A percentile compares a stretch with the other conserved stretches of the same genome.
Conservation (phyloP, 176 grass and related monocot genomes). For the Bromus sterilis region DNA sequence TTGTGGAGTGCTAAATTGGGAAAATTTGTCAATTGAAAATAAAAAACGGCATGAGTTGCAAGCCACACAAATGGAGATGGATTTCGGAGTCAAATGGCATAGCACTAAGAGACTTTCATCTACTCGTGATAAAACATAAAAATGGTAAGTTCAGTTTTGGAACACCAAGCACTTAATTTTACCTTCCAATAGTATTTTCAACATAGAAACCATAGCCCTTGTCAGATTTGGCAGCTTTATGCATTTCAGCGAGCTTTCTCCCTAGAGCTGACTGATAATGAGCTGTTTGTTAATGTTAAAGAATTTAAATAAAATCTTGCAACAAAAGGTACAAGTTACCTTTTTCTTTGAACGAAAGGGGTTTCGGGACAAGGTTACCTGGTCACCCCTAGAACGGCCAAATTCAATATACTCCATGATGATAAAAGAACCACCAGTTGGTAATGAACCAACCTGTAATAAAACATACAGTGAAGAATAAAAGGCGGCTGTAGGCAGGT, state of each 20-base stretch:
- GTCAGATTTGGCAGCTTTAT: conserved; percentile 64
- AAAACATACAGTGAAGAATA: not conserved
- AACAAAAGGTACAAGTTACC: not conserved
- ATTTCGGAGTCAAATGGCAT: not conserved
- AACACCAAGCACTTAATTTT: not conserved
- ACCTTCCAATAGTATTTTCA: conserved; percentile 87
- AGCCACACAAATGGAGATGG: not conserved
- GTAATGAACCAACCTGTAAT: conserved; percentile 62
- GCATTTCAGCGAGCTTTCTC: conserved; percentile 81
- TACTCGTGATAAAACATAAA: not conserved
- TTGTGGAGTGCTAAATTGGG: conserved; percentile 59
- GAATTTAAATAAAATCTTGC: not conserved
- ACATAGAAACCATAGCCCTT: conserved; percentile 63
- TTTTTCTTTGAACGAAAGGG: conserved; percentile 5
- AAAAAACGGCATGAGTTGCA: not conserved
- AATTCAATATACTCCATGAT: conserved; percentile 98
- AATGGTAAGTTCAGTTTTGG: not conserved
- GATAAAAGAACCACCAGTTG: conserved; percentile 81
- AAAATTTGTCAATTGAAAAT: not conserved
- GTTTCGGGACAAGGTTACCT: conserved; percentile 45
- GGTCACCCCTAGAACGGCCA: conserved; percentile 60
- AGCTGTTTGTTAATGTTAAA: conserved; percentile 6
- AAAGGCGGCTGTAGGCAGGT: not conserved
- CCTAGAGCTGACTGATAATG: conserved; percentile 57
- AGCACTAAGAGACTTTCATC: not conserved